These are phyloP conservation scores for Penicillium paradoxum DNA, from an alignment of 495 filamentous ascomycete species.

Conservation along the genomic window DNA sequence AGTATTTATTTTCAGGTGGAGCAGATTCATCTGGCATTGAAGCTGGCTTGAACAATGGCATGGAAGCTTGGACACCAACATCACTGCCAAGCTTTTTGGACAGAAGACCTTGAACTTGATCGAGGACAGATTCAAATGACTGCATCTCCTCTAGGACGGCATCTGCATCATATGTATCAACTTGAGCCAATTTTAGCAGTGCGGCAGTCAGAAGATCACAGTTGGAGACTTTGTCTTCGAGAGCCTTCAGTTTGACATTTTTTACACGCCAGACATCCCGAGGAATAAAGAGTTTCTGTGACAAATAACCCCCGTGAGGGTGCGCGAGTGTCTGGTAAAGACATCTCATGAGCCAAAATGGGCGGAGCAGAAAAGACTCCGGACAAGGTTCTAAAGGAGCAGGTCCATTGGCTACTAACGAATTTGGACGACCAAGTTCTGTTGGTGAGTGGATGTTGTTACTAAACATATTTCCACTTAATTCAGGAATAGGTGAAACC, in stretches of 20 bases:
- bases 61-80: slow-evolving; percentile 71
- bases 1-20: slow-evolving; percentile 54
- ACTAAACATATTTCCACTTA: slow-evolving; percentile 69
- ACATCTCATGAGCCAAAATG: slow-evolving; percentile 94
- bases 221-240: slow-evolving; percentile 93
- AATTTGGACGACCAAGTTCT: slow-evolving; percentile 61
- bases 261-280: slow-evolving; percentile 91
- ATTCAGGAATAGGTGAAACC: slow-evolving; percentile 68
- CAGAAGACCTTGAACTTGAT: slow-evolving; percentile 72
- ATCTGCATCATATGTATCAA: slow-evolving; percentile 85
- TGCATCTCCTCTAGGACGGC: slow-evolving; percentile 95
- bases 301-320: slow-evolving; percentile 85
- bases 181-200: slow-evolving; percentile 71
- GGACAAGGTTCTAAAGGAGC: slow-evolving; percentile 87
- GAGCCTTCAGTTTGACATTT: slow-evolving; percentile 80
- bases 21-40: slow-evolving; percentile 38
- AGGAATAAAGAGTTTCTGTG: slow-evolving; percentile 84
- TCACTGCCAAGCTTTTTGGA: slow-evolving; percentile 84
- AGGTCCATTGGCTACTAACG: slow-evolving; percentile 53
- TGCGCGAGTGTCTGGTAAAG: slow-evolving; percentile 91
- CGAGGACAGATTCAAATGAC: slow-evolving; percentile 77
- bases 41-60: slow-evolving; percentile 64
- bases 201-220: slow-evolving; percentile 92
- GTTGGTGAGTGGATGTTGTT: slow-evolving; percentile 73
- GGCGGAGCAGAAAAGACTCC: slow-evolving; percentile 74